Percentiles rank a stretch among this genome's conserved stretches.
phyloP scores from a whole-genome alignment of 2,329 filamentous ascomycete species.

The Aspergillus viridinutans region DNA sequence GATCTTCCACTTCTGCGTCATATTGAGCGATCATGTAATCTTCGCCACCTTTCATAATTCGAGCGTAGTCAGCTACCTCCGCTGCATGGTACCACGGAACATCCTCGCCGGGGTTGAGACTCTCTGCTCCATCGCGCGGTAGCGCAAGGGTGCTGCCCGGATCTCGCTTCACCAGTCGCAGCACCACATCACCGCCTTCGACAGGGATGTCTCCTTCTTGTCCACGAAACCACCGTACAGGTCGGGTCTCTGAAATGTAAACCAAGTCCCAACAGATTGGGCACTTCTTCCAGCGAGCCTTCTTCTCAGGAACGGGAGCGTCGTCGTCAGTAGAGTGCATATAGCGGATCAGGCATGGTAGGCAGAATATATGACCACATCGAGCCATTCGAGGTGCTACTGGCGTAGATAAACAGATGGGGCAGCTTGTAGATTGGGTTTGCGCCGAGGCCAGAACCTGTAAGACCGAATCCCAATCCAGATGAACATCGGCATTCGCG shows the following conservation, averaged over 20 bases:
- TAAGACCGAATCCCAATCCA: conserved; percentile 86
- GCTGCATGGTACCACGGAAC: conserved; percentile 94
- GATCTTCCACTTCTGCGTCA: conserved; percentile 69
- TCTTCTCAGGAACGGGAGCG: conserved; percentile 59
- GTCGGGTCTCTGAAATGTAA: conserved; percentile 84
- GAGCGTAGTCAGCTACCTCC: conserved; percentile 89
- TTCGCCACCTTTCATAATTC: conserved; percentile 89
- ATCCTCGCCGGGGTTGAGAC: conserved; percentile 64
- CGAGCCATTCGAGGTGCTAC: conserved; percentile 94
- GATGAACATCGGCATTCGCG: conserved; percentile 77
- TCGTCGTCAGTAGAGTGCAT: conserved; percentile 86
- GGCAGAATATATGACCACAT: conserved; percentile 94
- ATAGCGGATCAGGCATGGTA: conserved; percentile 88
- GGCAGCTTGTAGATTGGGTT: conserved; percentile 83
- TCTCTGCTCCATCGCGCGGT: conserved; percentile 74
- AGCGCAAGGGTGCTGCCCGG: conserved; percentile 80
- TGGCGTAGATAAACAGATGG: conserved; percentile 89
- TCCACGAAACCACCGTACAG: conserved; percentile 85
- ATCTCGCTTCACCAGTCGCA: conserved; percentile 78
- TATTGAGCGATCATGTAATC: conserved; percentile 82
- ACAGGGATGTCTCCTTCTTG: conserved; percentile 77
- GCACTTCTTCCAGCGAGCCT: conserved; percentile 84
- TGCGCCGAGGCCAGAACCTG: conserved; percentile 88
- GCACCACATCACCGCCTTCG: conserved; percentile 82
- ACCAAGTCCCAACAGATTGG: conserved; percentile 92